Evolutionary conservation across 2,329 filamentous ascomycete genomes (phyloP), one percentile per base, ranked within the genome.

Genomic region (Claviceps fusiformis): DNA sequence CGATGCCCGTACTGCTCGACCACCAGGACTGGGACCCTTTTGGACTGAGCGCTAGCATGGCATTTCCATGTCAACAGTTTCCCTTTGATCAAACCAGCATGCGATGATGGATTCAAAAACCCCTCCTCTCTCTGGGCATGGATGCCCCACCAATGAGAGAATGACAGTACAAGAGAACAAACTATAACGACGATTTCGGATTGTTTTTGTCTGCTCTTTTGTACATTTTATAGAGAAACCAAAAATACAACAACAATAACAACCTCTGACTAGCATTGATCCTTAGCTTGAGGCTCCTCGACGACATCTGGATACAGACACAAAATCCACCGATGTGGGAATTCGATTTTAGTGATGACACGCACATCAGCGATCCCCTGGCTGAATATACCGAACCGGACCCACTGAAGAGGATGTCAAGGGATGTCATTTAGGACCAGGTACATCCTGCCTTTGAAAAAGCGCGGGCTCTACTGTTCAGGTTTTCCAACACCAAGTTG

Each of bases 1-100:
- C 78, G 24, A 82, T 82, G 79, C 79, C 78, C 4, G 77, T 81
- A 63, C 68, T 82, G 8, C 68, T 82, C 46, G 91, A 96, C 64
- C 87, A 96, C 64, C 87, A 90, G 51, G 91, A 96, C 67, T 89
- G 90, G 70, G 91, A 96, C 69, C 92, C 92, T 0, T 97, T 96
- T 64, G 91, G 91, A 13, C 76, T 96, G 53, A 92, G 87, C 57
- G 91, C 91, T 41, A 95, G 89, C 71, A 95, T 95, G 92, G 88
- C 92, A 61, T 95, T 95, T 64, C 90, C 90, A 11, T 87, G 86
- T 2, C 86, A 88, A 55, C 85, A 86, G 51, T 93, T 91, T 69
- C 81, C 83, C 53, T 89, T 89, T 66, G 82, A 85, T 59, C 81
- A 80, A 52, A 75, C 77, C 66, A 80, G 79, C 61, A 78, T 74